Evolutionary conservation across 371 early-diverging fungal species (phyloP).

Genomic region (Coemansia sp.): DNA sequence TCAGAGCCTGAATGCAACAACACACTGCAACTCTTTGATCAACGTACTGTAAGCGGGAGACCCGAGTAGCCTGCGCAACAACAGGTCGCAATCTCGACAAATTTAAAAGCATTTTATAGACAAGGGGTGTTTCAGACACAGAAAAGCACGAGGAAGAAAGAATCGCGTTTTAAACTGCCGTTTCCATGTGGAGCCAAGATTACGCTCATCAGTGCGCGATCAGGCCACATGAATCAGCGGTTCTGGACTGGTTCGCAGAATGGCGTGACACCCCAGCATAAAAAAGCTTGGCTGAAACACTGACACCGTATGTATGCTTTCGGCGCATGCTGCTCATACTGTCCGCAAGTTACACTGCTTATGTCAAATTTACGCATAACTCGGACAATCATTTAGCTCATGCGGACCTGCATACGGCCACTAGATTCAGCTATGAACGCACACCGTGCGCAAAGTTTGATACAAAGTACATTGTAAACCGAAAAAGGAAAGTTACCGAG

Average conservation of each 20-base stretch:
- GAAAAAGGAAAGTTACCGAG: background rate
- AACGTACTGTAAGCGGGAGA: conserved; percentile 4
- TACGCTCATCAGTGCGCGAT: background rate
- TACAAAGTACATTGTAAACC: background rate
- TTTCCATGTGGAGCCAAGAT: background rate
- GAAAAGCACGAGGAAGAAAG: background rate
- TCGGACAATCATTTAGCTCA: background rate
- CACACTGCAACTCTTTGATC: background rate
- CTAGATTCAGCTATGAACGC: background rate
- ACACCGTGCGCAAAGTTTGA: background rate
- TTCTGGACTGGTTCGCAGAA: background rate
- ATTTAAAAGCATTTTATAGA: background rate
- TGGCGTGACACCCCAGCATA: background rate
- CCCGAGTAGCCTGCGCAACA: background rate
- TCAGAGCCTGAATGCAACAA: background rate
- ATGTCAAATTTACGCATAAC: background rate
- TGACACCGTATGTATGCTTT: too few species aligned
- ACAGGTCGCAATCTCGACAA: conserved; percentile 1
- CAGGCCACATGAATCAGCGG: background rate
- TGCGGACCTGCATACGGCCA: background rate
- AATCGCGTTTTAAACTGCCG: background rate
- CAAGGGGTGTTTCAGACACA: background rate
- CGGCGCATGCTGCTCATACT: too few species aligned
- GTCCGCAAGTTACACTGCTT: too few species aligned
- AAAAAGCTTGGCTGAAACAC: background rate